Evolutionary conservation across 78 protist genomes (phyloP).

Genomic region (Dictyostelium discoideum): dicty_2.7 NC_007088.5:3030501-3031000

Average conservation of each 20-base stretch:
- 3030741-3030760: slow-evolving; percentile 87
- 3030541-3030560: slow-evolving; percentile 71
- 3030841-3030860: background rate
- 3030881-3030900: background rate
- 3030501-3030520: slow-evolving; percentile 46
- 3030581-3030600: slow-evolving; percentile 68
- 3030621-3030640: slow-evolving; percentile 62
- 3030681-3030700: slow-evolving; percentile 84
- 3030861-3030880: background rate
- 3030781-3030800: slow-evolving; percentile 77
- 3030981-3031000: too few relatives aligned
- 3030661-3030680: slow-evolving; percentile 88
- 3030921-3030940: too few relatives aligned
- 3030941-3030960: too few relatives aligned
- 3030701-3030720: slow-evolving; percentile 49
- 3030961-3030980: too few relatives aligned
- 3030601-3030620: background rate
- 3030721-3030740: slow-evolving; percentile 53
- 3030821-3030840: slow-evolving; percentile 45
- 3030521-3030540: slow-evolving; percentile 83
- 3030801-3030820: slow-evolving; percentile 56
- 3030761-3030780: slow-evolving; percentile 85
- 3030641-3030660: slow-evolving; percentile 82
- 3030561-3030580: slow-evolving; percentile 78
- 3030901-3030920: background rate